Evolutionary conservation across 2,329 filamentous ascomycete species (phyloP).

Genomic region (Passalora sequoiae): DNA sequence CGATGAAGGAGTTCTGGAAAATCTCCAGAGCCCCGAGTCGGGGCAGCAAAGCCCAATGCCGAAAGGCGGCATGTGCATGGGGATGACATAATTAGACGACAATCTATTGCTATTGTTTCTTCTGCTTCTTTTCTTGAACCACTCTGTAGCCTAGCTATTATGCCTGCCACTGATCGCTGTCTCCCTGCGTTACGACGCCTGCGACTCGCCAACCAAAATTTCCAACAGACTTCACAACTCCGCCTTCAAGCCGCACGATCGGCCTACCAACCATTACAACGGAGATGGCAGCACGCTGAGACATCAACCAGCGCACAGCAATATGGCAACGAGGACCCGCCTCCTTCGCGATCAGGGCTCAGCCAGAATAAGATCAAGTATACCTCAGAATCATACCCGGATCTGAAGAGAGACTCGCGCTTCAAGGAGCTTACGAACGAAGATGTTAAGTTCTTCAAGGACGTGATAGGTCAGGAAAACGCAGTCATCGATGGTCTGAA

Average conservation of each 20-base stretch:
- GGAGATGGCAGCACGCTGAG: conserved; percentile 29
- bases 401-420: conserved; percentile 70
- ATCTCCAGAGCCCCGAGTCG: background rate
- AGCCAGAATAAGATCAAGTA: conserved; percentile 55
- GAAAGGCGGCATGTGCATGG: background rate
- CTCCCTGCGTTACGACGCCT: conserved; percentile 31
- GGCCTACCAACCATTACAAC: conserved; percentile 20
- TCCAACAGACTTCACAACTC: conserved; percentile 27
- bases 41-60: background rate
- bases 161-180: conserved; percentile 24
- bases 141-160: conserved; percentile 15
- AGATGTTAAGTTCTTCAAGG: conserved; percentile 77
- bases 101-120: conserved; percentile 5
- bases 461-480: conserved; percentile 70
- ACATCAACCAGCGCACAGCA: conserved; percentile 30
- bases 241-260: conserved; percentile 16
- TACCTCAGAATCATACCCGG: conserved; percentile 81
- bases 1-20: background rate
- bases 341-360: conserved; percentile 24
- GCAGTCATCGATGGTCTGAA: conserved; percentile 82
- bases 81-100: background rate
- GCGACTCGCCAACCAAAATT: conserved; percentile 29
- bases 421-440: conserved; percentile 69
- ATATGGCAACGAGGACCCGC: conserved; percentile 25
- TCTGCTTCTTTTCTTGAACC: conserved; percentile 1